Base-by-base conservation (phyloP, 108 stramenopile genomes). In the Stephanodiscus minutulus region DNA sequence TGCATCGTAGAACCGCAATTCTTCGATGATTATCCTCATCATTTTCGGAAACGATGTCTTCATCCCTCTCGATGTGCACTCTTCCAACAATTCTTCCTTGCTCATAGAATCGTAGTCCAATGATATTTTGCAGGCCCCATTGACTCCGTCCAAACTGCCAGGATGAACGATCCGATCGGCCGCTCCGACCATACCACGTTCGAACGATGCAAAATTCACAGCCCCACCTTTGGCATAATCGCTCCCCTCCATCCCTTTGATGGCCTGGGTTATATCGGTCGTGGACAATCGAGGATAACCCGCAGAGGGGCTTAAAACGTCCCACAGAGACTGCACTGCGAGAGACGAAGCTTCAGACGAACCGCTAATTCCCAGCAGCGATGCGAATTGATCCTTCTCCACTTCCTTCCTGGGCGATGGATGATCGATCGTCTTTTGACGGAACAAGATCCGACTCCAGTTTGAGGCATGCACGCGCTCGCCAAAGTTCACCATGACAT, bases 21-120 rank as follows among this genome's bases (percentile, higher is more conserved):
- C 79, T 44, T 81, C 80, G 61, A 81, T 81, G 47, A 76, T 76
- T 53, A 76, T 71, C 15, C 80, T 61, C 39, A 64, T 64, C 80
- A 81, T 66, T 21, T 65, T 76, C 39, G 75, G 74, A 66, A 70
- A 77, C 2, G 35, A 57, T 22, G 70, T 61, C 22, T 56, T 76
- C 75, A 81, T 81, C 10, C 69, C 70, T 11, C 80, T 31, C 20
- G 76, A 55, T 2, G 15, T 47, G 36, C 64, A 66, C 31, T 66
- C 31, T 39, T 53, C 60, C 69, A 72, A 33, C 44, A 81, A 49
- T 27, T 81, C 80, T 29, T 76, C 80, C 47, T 61, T 72, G 1
- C 17, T 43, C 75, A 81, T 56, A 12, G 49, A 24, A 43, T 79
- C 78, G 67, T 79, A 79, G 39, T 73, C 77, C 22, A 78, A 15